Conservation (phyloP, 1,284 basidiomycete species). For the Cutaneotrichosporon cavernicola region DNA sequence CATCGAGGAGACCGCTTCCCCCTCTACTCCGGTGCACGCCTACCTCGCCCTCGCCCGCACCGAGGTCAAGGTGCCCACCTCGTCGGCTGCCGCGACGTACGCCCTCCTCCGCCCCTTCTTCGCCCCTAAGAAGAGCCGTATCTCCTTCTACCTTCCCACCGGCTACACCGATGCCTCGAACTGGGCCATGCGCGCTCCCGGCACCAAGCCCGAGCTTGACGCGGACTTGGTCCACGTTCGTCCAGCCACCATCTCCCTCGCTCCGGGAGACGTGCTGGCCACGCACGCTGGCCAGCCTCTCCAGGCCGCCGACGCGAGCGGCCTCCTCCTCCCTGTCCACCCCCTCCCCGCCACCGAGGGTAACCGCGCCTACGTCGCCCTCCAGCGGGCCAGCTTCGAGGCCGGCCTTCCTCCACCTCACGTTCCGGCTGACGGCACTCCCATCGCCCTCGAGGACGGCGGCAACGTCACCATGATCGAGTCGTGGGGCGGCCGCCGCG, state of each 20-base stretch:
- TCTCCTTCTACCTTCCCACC: constrained; percentile 42
- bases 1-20: constrained; percentile 14
- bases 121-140: constrained; percentile 31
- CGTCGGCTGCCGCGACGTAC: constrained; percentile 42
- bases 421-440: constrained; percentile 20
- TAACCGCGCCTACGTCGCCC: constrained; percentile 28
- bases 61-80: constrained; percentile 27
- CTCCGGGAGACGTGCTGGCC: constrained; percentile 45
- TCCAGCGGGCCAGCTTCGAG: constrained; percentile 42
- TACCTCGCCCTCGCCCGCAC: constrained; percentile 43
- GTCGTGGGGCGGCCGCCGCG: constrained; percentile 35
- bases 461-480: constrained; percentile 27
- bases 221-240: constrained; percentile 34
- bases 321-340: constrained; percentile 39
- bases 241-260: constrained; percentile 29
- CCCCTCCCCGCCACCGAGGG: constrained; percentile 29
- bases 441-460: constrained; percentile 33
- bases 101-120: constrained; percentile 45
- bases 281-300: constrained; percentile 36
- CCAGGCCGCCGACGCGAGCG: constrained; percentile 16
- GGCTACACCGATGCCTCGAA: constrained; percentile 41
- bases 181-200: constrained; percentile 30
- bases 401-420: constrained; percentile 41
- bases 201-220: constrained; percentile 10
- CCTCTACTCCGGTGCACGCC: constrained; percentile 31